Evolutionary conservation across 768 basidiomycete species (phyloP), one percentile per base, ranked within the genome.

Genomic region (Aureoboletus auriporus): DNA sequence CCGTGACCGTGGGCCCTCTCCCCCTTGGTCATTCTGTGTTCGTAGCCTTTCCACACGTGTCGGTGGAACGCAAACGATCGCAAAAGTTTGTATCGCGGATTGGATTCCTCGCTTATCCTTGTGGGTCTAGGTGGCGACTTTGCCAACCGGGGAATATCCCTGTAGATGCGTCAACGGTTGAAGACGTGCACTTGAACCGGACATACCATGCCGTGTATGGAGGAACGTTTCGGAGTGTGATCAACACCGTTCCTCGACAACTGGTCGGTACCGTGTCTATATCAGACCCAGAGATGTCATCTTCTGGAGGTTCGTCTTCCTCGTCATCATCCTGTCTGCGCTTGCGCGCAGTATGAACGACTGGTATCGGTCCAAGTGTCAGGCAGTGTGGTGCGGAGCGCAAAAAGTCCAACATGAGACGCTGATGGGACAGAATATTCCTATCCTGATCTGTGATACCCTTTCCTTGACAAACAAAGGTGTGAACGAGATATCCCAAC

Each of bases 21-120:
- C 6, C 94, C 94, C 60, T 93, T 87, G 4, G 95, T 96, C 83
- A 95, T 87, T n/a, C 90, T 74, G 64, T 98, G 95, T 57, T 85
- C 85, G 58, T 97, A 98, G 1, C 90, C 92, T 41, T 77, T 79
- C 82, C 92, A 98, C 0, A 71, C 53, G 9, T 65, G 64, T 36
- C 88, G 74, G 36, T 81, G 71, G 62, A 98, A 97, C 14, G 65
- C 72, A 65, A 94, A 97, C 1, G 92, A 94, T 27, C 89, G 79
- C 14, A 92, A 64, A 10, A 86, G 74, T 2, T 66, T 75, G 62
- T 86, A 98, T 5, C 66, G 70, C 6, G 89, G 87, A 61, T 85
- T 87, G n/a, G 71, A 67, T 3, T 69, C 67, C 34, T 72, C 69
- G 38, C 73, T 76, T 3, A 69, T 61, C 12, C 70, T 65, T 17